A percentile compares a stretch with the other conserved stretches of the same genome.
Conservation (phyloP, 805 yeast genomes). For the Groenewaldozyma salmanticensis region DNA sequence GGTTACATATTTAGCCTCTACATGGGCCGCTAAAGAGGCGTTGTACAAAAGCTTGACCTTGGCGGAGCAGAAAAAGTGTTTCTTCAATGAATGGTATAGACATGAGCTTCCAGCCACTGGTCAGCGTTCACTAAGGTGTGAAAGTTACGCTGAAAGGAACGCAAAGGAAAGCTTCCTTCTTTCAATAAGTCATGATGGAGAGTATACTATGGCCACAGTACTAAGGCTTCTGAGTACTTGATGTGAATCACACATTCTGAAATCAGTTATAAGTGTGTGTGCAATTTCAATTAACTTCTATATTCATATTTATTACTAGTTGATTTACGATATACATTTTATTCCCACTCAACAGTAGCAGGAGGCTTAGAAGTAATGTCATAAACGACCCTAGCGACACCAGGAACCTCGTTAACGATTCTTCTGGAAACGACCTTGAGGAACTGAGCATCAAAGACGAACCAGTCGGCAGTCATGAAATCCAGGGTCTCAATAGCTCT, state of each 20-base stretch:
- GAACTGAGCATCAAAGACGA: constrained; percentile 81
- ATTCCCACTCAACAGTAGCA: constrained; percentile 99
- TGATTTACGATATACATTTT: constrained; percentile 19
- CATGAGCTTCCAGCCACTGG: constrained; percentile 18
- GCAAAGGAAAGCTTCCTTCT: constrained; percentile 40
- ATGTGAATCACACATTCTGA: too few relatives aligned
- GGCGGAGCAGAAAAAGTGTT: constrained; percentile 41
- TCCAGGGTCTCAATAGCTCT: constrained; percentile 97
- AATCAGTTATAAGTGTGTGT: too few relatives aligned
- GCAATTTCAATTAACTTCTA: not conserved
- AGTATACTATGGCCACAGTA: constrained; percentile 46
- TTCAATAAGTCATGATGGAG: constrained; percentile 59
- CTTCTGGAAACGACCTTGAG: constrained; percentile 88
- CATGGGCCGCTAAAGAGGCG: constrained; percentile 75
- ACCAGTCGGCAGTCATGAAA: constrained; percentile 99
- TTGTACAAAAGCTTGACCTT: constrained; percentile 48
- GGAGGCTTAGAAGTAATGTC: constrained; percentile 99
- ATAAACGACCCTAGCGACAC: constrained; percentile 98
- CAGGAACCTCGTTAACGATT: constrained; percentile 96
- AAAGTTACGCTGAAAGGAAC: constrained; percentile 4
- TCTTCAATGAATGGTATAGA: constrained; percentile 54
- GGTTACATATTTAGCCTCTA: constrained; percentile 36
- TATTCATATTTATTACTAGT: constrained; percentile 6
- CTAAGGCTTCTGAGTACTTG: constrained; percentile 25
- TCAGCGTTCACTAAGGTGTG: constrained; percentile 15